Percentiles rank a stretch among this genome's conserved stretches.
These are phyloP conservation scores for Vigna reflexopilosa DNA, from an alignment of 306 rosid species.

Conservation along the genomic window DNA sequence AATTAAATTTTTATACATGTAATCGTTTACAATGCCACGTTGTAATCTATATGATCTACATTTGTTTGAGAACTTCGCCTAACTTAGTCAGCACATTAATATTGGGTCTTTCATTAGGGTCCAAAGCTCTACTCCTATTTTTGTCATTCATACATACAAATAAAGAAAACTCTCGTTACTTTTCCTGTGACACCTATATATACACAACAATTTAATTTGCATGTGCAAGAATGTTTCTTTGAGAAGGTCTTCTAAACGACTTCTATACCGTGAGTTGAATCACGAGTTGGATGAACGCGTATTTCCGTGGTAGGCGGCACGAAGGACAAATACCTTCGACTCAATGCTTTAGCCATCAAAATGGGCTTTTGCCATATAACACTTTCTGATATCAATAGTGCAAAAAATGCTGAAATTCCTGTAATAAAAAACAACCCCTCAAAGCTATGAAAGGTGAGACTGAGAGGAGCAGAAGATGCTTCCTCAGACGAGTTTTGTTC, in stretches of 20 bases:
- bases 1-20: too few relatives aligned
- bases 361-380: constrained; percentile 48
- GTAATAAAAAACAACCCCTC: constrained; percentile 46
- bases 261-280: constrained; percentile 1
- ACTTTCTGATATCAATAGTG: constrained; percentile 44
- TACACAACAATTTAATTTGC: not conserved
- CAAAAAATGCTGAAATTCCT: constrained; percentile 5
- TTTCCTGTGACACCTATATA: too few relatives aligned
- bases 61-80: too few relatives aligned
- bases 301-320: not conserved
- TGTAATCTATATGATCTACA: too few relatives aligned
- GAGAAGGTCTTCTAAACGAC: not conserved
- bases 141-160: not conserved
- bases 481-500: not conserved
- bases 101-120: too few relatives aligned
- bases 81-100: too few relatives aligned
- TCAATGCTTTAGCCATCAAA: constrained; percentile 33
- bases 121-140: not conserved
- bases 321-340: constrained; percentile 30
- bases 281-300: not conserved
- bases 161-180: too few relatives aligned
- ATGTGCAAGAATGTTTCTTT: not conserved
- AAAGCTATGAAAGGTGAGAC: constrained; percentile 40
- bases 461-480: not conserved
- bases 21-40: too few relatives aligned